Percentiles rank a stretch among this genome's conserved stretches.
These are phyloP conservation scores for Epicoccum sorghinum DNA, from an alignment of 2,329 filamentous ascomycete genomes.

Conservation along the genomic window DNA sequence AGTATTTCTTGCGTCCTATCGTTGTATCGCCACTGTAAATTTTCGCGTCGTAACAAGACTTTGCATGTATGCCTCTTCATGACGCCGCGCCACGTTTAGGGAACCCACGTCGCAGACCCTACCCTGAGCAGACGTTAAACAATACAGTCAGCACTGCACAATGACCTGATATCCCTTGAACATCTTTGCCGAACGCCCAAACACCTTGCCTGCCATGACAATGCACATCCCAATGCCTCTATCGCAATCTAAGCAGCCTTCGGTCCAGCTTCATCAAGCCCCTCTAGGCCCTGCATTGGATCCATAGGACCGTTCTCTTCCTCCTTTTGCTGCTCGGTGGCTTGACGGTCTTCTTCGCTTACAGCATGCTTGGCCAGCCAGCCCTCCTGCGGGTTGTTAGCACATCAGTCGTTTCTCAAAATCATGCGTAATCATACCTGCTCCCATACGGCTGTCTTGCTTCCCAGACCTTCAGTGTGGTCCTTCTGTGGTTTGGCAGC, in stretches of 20 bases:
- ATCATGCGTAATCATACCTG: slow-evolving; percentile 69
- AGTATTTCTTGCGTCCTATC: background rate
- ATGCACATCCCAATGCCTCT: background rate
- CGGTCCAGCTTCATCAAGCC: slow-evolving; percentile 90
- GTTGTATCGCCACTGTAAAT: background rate
- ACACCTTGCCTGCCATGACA: slow-evolving; percentile 22
- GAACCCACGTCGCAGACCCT: background rate
- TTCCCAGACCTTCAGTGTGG: slow-evolving; percentile 83
- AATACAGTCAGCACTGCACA: background rate
- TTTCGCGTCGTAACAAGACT: background rate
- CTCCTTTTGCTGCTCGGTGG: slow-evolving; percentile 61
- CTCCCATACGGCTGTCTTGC: slow-evolving; percentile 95
- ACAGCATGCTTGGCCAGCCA: slow-evolving; percentile 90
- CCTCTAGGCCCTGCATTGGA: slow-evolving; percentile 95
- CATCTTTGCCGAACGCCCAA: slow-evolving; percentile 22
- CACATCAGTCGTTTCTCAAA: background rate
- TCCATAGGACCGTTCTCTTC: slow-evolving; percentile 68
- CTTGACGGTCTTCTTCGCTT: slow-evolving; percentile 75
- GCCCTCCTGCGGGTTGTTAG: slow-evolving; percentile 70
- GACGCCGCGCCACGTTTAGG: too few species aligned
- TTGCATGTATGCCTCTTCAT: background rate
- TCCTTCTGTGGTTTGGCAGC: slow-evolving; percentile 92
- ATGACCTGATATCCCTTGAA: slow-evolving; percentile 12
- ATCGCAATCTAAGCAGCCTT: slow-evolving; percentile 65
- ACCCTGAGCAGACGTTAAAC: background rate